Evolutionary conservation across 2,329 filamentous ascomycete genomes (phyloP), one percentile per base, ranked within the genome.

Genomic region (Phyllosticta citriasiana): DNA sequence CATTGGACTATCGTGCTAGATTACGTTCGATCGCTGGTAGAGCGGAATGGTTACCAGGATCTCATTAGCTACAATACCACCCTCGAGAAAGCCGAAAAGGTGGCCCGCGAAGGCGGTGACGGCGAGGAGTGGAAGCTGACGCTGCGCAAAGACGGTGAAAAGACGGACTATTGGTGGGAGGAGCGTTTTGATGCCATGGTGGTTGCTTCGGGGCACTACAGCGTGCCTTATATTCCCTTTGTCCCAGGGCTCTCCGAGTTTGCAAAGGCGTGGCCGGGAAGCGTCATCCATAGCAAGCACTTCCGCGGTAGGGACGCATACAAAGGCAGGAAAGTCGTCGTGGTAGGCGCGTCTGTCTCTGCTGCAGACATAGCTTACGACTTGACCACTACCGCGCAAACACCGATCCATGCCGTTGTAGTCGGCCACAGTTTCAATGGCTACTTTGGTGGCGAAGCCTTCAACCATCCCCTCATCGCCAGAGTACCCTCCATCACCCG

Each of bases 291-390:
- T 65, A 82, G 78, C 66, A 84, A 84, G 66, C 77, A 80, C 64
- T 84, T 77, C 60, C 74, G 82, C 0, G 78, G 78, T 0, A 70
- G 75, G 12, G 75, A 81, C 1, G 66, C 69, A 4, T 84, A 77
- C 65, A 68, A 66, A 26, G 75, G 60, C 9, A 57, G 54, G 55
- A 78, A 74, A 62, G 81, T 87, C 0, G 74, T 88, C 0, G 78
- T 85, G 0, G 82, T 88, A 1, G 85, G 85, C 2, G 84, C 82
- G 0, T 86, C 82, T 0, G 84, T 87, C 2, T 88, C 84, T 0
- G 84, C 82, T 0, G 80, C 83, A 27, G 86, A 88, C 66, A 85
- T 85, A 12, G 78, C 81, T 1, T 78, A 80, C 61, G 80, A 83
- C 58, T 73, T 85, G 1, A 70, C 79, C 14, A 72, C 74, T 12